A percentile compares a stretch with the other conserved stretches of the same genome.
Evolutionary conservation across 345 rosid genomes (phyloP).

Genomic region (Citrus glauca): DNA sequence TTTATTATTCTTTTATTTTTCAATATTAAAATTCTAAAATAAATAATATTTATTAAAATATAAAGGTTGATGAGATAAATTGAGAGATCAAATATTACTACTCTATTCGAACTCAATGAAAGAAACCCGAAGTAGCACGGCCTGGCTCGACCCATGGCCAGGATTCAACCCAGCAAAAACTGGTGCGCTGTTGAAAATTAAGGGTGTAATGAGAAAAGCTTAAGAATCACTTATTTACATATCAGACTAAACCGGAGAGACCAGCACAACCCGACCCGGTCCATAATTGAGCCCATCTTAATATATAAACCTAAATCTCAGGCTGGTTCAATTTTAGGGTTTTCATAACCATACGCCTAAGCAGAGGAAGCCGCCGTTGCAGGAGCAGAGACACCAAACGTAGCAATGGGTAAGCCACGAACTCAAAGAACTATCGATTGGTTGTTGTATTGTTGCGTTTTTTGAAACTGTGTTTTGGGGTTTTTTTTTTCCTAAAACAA

Average conservation of each 20-base stretch:
- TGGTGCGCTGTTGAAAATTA: no score
- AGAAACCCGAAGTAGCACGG: no score
- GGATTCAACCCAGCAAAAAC: no score
- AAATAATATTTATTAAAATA: no score
- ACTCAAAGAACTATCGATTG: background rate
- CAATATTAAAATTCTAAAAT: no score
- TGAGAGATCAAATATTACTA: no score
- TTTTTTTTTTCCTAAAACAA: background rate
- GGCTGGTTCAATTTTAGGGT: conserved; percentile 15
- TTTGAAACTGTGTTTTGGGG: background rate
- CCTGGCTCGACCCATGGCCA: no score
- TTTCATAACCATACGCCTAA: background rate
- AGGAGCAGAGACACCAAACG: conserved; percentile 1
- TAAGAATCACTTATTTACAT: no score
- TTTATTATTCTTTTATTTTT: no score
- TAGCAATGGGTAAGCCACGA: conserved; percentile 22
- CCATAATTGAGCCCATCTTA: background rate
- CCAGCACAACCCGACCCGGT: background rate
- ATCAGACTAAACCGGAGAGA: background rate
- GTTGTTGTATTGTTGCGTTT: background rate
- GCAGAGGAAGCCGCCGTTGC: conserved; percentile 9
- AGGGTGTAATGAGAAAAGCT: no score
- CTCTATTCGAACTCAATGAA: no score
- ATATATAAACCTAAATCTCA: background rate
- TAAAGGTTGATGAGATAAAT: no score